A percentile compares a stretch with the other conserved stretches of the same genome.
Evolutionary conservation across 1,284 basidiomycete species (phyloP).

Genomic region (Ganoderma multipileum): DNA sequence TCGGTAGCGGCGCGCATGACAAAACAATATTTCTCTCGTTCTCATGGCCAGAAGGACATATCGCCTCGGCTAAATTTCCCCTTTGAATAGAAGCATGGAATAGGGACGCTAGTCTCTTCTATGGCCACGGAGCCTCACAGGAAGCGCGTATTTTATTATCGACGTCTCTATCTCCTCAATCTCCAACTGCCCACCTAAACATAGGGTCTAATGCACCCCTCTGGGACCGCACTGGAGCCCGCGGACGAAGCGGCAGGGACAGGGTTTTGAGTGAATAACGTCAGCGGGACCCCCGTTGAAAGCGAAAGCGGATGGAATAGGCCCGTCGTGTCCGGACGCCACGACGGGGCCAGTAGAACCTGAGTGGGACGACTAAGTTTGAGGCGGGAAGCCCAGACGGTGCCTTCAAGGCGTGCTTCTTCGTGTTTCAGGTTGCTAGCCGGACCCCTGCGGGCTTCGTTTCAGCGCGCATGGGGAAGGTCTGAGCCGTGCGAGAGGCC

Average conservation of each 20-base stretch:
- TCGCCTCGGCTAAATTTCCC: constrained; percentile 7
- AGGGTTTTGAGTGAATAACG: constrained; percentile 14
- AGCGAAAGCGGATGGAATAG: constrained; percentile 8
- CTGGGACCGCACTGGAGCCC: neutral
- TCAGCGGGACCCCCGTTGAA: constrained; percentile 21
- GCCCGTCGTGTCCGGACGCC: constrained; percentile 22
- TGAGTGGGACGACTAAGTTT: constrained; percentile 3
- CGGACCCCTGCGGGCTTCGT: constrained; percentile 32
- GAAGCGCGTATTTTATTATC: neutral
- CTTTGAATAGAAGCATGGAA: constrained; percentile 17
- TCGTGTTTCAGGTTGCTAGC: constrained; percentile 35
- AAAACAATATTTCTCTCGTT: constrained; percentile 7
- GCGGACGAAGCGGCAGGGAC: neutral
- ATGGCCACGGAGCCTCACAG: neutral
- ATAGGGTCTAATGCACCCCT: neutral
- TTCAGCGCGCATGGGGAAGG: constrained; percentile 22
- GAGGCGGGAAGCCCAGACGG: constrained; percentile 9
- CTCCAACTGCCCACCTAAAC: constrained; percentile 1
- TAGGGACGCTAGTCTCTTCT: neutral
- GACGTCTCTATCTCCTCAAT: constrained; percentile 1
- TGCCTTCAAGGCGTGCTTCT: constrained; percentile 22
- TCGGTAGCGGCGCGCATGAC: constrained; percentile 16
- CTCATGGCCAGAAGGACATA: constrained; percentile 17
- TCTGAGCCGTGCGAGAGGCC: constrained; percentile 8
- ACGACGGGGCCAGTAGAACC: constrained; percentile 29